These are phyloP conservation scores for Vitis rotundifolia DNA, from an alignment of 164 flowering plant genomes.

Conservation along the genomic window DNA sequence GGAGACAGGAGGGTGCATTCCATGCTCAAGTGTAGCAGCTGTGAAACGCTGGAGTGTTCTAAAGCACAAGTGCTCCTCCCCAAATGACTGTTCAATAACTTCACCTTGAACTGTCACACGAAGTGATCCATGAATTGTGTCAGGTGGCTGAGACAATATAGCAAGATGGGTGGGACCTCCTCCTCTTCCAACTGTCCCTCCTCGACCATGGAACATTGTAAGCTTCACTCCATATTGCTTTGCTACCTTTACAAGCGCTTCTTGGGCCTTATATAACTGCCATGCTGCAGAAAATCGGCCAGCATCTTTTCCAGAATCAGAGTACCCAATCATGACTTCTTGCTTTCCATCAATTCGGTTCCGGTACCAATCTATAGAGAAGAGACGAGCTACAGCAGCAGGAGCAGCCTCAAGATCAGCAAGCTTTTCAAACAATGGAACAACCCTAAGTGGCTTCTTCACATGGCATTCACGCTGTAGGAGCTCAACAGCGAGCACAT, in stretches of 20 bases:
- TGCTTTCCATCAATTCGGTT: constrained; percentile 83
- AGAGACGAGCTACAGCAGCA: constrained; percentile 55
- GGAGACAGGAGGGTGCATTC: constrained; percentile 89
- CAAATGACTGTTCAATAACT: constrained; percentile 95
- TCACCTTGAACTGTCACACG: constrained; percentile 98
- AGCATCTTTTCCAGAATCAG: constrained; percentile 98
- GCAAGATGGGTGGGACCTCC: constrained; percentile 99
- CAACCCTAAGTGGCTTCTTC: constrained; percentile 66
- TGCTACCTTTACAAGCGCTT: constrained; percentile 87
- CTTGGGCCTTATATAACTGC: constrained; percentile 93
- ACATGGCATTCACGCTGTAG: constrained; percentile 58
- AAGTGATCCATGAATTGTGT: constrained; percentile 86
- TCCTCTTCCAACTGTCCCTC: constrained; percentile 98
- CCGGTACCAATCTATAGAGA: constrained; percentile 60
- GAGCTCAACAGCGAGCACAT: constrained; percentile 69
- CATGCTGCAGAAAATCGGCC: constrained; percentile 97
- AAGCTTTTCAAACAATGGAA: constrained; percentile 91
- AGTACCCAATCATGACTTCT: constrained; percentile 98
- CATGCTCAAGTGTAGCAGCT: constrained; percentile 96
- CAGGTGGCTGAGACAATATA: constrained; percentile 96
- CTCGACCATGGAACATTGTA: constrained; percentile 97
- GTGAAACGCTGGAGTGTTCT: constrained; percentile 92
- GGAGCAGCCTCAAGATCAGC: constrained; percentile 90
- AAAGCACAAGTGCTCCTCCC: constrained; percentile 94
- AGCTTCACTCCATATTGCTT: constrained; percentile 84